Base-by-base conservation (phyloP, 306 rosid species). In the Fagus crenata region DNA sequence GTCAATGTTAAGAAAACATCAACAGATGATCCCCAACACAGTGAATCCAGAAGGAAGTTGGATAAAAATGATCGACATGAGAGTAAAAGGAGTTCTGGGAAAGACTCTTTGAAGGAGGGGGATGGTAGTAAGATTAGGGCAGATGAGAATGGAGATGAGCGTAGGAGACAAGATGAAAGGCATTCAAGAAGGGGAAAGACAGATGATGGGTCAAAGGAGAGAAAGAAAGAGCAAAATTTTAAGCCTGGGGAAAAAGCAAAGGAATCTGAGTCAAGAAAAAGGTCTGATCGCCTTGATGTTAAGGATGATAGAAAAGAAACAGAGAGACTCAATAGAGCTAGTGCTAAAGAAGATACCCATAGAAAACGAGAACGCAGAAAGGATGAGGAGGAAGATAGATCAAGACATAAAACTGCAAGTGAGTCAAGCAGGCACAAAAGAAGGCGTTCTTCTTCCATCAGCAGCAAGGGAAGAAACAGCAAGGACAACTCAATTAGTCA, bases 381-480 rank as follows among this genome's bases (percentile, higher is more conserved):
- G 89, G 91, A 86, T 69, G 90, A 84, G 78, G 97, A 87, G 55
- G 97, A 86, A 69, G 88, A 87, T 46, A 91, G 84, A 81, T 84
- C 87, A 43, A 90, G 93, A 80, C 89, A 79, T 54, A 95, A 85
- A 81, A 85, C 80, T 68, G 80, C 87, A 67, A 86, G 87, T 32
- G 88, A 89, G 51, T 75, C 86, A 58, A 91, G 89, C 78, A 87
- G 88, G 85, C 93, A 86, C 79, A 87, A 83, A 85, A 91, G 92
- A 78, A 77, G 87, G 58, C 89, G 90, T 53, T 92, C 96, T 40
- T 81, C 97, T 74, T 89, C 97, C 53, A 84, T 84, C 53, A 86
- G 89, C 81, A 88, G 92, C 75, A 86, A 93, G 82, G 92, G 91
- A 49, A 91, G 92, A 81, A 85, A 80, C 81, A 82, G 89, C 91